phyloP scores from a whole-genome alignment of 768 basidiomycete species.

The Tremella fuciformis region DNA sequence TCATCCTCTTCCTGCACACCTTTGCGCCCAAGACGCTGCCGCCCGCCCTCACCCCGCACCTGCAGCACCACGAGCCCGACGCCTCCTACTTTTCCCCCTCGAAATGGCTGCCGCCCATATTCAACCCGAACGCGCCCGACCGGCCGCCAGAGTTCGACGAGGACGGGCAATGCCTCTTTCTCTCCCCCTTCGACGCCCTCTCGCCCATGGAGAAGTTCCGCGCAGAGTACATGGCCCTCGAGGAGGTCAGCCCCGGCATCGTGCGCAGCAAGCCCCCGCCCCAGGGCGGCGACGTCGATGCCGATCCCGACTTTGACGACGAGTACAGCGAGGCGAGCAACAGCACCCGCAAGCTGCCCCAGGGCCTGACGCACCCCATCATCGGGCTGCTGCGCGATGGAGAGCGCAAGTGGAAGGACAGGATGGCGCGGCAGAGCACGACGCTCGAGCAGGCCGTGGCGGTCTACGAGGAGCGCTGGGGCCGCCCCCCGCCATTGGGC shows the following conservation, averaged over 20 bases:
- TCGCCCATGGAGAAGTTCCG: slow-evolving; percentile 38
- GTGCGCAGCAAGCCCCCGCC: slow-evolving; percentile 27
- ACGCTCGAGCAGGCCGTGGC: slow-evolving; percentile 72
- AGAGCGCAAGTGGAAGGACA: slow-evolving; percentile 65
- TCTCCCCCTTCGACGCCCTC: slow-evolving; percentile 48
- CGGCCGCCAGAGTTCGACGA: slow-evolving; percentile 49
- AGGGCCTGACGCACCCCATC: slow-evolving; percentile 64
- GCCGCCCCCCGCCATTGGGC: slow-evolving; percentile 75
- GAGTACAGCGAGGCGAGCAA: slow-evolving; percentile 22
- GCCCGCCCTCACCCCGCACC: slow-evolving; percentile 28
- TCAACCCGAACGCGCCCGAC: slow-evolving; percentile 30
- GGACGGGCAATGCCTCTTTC: slow-evolving; percentile 48
- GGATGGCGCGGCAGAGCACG: slow-evolving; percentile 72
- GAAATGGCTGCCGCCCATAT: slow-evolving; percentile 50
- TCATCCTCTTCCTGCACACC: slow-evolving; percentile 44
- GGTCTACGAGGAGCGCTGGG: slow-evolving; percentile 78
- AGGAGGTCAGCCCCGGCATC: slow-evolving; percentile 43
- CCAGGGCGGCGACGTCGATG: slow-evolving; percentile 11
- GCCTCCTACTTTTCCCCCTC: slow-evolving; percentile 41
- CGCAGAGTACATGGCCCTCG: slow-evolving; percentile 39
- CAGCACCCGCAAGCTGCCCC: slow-evolving; percentile 16
- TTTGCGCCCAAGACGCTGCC: slow-evolving; percentile 40
- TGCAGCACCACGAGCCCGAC: slow-evolving; percentile 34
- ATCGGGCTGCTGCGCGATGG: slow-evolving; percentile 78
- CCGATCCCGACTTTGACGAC: slow-evolving; percentile 33